Evolutionary conservation across 495 filamentous ascomycete genomes (phyloP), one percentile per base, ranked within the genome.

Genomic region (Daldinia decipiens): DNA sequence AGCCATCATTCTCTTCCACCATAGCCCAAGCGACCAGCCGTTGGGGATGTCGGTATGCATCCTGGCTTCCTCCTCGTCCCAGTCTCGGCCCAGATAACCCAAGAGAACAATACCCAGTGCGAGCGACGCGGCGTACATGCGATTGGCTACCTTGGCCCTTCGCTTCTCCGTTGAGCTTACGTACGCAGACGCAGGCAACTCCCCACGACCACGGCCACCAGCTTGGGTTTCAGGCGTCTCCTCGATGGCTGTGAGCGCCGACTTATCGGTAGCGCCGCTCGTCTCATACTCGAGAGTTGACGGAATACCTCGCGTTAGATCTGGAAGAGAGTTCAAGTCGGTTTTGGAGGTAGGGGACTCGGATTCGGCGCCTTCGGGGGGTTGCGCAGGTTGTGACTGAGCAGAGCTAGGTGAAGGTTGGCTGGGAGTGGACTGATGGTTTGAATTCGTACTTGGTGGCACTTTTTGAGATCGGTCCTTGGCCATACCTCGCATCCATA

Each of bases 291-390:
- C 92, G 36, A 97, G 83, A 17, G 93, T 97, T 19, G 93, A 97
- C 0, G 94, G 94, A 64, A 97, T 95, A 69, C 94, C 94, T 76
- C 95, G 90, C 7, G 92, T 95, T 24, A 97, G 87, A 76, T 97
- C 93, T 62, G 94, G 94, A 17, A 97, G 85, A 19, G 90, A 89
- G 72, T 86, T 80, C 2, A 81, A 77, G 64, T 83, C 77, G 45
- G 79, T 76, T 74, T 79, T 72, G 26, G 80, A 67, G 47, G 82
- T 75, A 47, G 78, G 64, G 29, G 75, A 51, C 26, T 75, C 68
- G 56, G 73, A 53, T 67, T 77, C 62, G 50, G 62, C 19, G 17
- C 40, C 24, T 59, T 75, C 56, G 3, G 72, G 39, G 2, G 76
- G 52, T 40, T 74, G 60, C 19, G 58, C 54, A 19, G 71, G 31